Evolutionary conservation across 2,329 filamentous ascomycete species (phyloP), one percentile per base, ranked within the genome.

Genomic region (Diaporthe nobilis): DNA sequence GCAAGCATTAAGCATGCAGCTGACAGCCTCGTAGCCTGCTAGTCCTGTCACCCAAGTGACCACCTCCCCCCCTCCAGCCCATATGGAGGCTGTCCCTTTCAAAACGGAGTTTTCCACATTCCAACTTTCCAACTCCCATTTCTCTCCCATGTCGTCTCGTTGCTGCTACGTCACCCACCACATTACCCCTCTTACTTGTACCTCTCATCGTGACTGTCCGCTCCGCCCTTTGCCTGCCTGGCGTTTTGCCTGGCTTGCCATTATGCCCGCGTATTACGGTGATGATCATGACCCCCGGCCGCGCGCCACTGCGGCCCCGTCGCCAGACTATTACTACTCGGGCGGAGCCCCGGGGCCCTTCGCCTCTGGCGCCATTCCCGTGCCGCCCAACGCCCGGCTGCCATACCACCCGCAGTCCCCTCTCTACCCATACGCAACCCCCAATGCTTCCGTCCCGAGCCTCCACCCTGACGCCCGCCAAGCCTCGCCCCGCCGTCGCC

Each of bases 341-440:
- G 55, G 72, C 42, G 28, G 55, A 22, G 55, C 63, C 34, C 31
- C 73, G 12, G 53, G 55, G n/a, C 55, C 53, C 5, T 60, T 22
- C 44, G 47, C 44, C 12, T 55, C 73, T 34, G 73, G 65, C 25
- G 65, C 51, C 20, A 42, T 61, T 39, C 55, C 47, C 4, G 25
- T 61, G 44, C 57, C 44, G 13, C 13, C 71, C 13, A 63, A 49
- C 25, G 31, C 57, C 61, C 75, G 77, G 37, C 68, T 75, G 9
- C 58, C 74, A 3, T 86, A 86, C 73, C 87, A 89, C 57, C 87
- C 87, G 75, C 85, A 88, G 75, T 86, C 81, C 47, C 77, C 80
- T 10, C 75, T 76, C 67, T 78, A 80, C 42, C 72, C 65, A 5
- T 39, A 68, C 31, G 12, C 79, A n/a, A 71, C 80, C 58, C 77